Conservation (phyloP, 2,329 filamentous ascomycete species). For the Fusarium guadeloupense region DNA sequence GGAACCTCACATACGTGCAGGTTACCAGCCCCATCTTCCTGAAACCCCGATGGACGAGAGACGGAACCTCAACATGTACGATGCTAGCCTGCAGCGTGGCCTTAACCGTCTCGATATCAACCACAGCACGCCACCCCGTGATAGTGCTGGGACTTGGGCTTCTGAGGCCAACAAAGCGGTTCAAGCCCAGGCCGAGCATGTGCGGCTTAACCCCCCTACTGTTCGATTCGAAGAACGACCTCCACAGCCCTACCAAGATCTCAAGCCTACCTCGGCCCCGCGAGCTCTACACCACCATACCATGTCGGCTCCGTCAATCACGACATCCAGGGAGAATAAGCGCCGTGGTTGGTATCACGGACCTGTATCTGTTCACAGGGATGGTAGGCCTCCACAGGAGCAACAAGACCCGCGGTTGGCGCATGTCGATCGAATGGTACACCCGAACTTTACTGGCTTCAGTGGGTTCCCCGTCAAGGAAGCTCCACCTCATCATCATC, state of each 20-base stretch:
- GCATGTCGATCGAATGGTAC: slow-evolving; percentile 65
- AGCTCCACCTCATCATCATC: slow-evolving; percentile 40
- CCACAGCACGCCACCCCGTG: slow-evolving; percentile 59
- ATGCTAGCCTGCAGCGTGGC: slow-evolving; percentile 71
- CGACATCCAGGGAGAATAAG: slow-evolving; percentile 68
- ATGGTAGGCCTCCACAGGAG: slow-evolving; percentile 43
- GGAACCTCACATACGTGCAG: slow-evolving; percentile 51
- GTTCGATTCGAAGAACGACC: slow-evolving; percentile 66
- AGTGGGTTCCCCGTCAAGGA: slow-evolving; percentile 59
- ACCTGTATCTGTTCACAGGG: slow-evolving; percentile 52
- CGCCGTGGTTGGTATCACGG: slow-evolving; percentile 78
- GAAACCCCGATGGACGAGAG: slow-evolving; percentile 56
- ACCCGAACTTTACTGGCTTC: slow-evolving; percentile 65
- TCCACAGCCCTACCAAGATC: slow-evolving; percentile 47
- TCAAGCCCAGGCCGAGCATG: slow-evolving; percentile 63
- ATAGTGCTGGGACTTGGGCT: slow-evolving; percentile 65
- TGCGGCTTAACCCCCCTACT: slow-evolving; percentile 55
- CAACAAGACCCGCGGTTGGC: slow-evolving; percentile 49
- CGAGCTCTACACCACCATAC: slow-evolving; percentile 63
- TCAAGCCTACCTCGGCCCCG: slow-evolving; percentile 42
- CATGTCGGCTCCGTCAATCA: slow-evolving; percentile 65
- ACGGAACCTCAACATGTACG: slow-evolving; percentile 67
- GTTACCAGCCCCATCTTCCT: slow-evolving; percentile 41
- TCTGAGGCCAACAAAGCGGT: slow-evolving; percentile 65
- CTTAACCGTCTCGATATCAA: slow-evolving; percentile 74